Evolutionary conservation across 768 basidiomycete genomes (phyloP).

Genomic region (Mycena indigotica): DNA sequence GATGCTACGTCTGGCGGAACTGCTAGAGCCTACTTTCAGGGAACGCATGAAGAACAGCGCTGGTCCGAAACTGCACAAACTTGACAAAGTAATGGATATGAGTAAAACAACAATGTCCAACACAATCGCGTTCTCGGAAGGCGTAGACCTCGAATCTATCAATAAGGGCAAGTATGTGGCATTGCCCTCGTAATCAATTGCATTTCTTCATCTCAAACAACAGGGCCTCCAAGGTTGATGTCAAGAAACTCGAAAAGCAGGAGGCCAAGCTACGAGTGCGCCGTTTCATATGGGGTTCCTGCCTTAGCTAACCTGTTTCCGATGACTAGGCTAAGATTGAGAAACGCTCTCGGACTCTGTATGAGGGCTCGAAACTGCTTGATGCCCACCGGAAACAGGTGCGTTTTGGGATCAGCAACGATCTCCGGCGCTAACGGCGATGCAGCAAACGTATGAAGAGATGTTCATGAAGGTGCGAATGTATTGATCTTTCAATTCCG

Average conservation of each 20-base stretch:
- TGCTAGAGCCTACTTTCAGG: slow-evolving; percentile 66
- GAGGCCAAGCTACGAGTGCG: slow-evolving; percentile 90
- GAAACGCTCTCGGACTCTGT: slow-evolving; percentile 91
- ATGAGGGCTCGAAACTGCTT: slow-evolving; percentile 94
- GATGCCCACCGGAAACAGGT: slow-evolving; percentile 92
- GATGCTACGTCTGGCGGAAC: slow-evolving; percentile 62
- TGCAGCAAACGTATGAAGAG: slow-evolving; percentile 94
- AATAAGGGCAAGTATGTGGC: slow-evolving; percentile 86
- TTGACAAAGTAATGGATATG: slow-evolving; percentile 89
- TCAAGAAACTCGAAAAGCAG: slow-evolving; percentile 95
- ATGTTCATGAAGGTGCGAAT: slow-evolving; percentile 90
- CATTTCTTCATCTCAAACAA: slow-evolving; percentile 19
- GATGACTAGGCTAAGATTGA: slow-evolving; percentile 89
- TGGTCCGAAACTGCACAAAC: slow-evolving; percentile 70
- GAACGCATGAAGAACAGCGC: slow-evolving; percentile 57
- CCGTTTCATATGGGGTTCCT: not conserved
- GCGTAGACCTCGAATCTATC: slow-evolving; percentile 87
- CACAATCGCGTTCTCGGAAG: slow-evolving; percentile 78
- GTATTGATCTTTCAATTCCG: not conserved
- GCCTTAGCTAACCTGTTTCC: slow-evolving; percentile 13
- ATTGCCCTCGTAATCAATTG: slow-evolving; percentile 13
- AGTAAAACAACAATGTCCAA: slow-evolving; percentile 79
- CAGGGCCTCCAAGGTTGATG: slow-evolving; percentile 88
- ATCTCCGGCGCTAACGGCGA: slow-evolving; percentile 4
- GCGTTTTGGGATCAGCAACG: slow-evolving; percentile 19